phyloP scores from a whole-genome alignment of 1,139 yeast species.

The Martiniozyma asiatica region DNA sequence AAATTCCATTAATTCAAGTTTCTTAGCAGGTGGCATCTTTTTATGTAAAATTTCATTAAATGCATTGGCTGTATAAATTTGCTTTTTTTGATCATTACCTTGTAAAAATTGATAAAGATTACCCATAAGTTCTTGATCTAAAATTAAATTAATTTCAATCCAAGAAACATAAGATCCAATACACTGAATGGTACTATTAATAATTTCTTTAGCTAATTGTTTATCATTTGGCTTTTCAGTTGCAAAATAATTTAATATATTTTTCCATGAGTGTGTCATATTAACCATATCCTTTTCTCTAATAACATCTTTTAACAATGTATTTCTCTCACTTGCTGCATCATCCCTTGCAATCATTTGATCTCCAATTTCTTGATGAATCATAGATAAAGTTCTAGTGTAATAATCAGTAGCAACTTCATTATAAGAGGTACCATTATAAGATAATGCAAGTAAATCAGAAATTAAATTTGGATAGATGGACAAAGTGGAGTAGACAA shows the following conservation, averaged over 20 bases:
- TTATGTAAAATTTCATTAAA: constrained; percentile 74
- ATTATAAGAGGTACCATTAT: constrained; percentile 23
- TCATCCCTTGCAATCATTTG: constrained; percentile 65
- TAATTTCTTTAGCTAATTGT: constrained; percentile 31
- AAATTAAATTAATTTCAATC: constrained; percentile 81
- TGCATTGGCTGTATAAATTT: constrained; percentile 58
- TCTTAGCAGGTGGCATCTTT: constrained; percentile 85
- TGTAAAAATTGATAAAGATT: constrained; percentile 52
- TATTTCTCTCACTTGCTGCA: constrained; percentile 52
- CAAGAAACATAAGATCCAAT: constrained; percentile 86
- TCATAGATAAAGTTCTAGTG: constrained; percentile 56
- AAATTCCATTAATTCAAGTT: constrained; percentile 61
- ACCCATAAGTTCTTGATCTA: constrained; percentile 52
- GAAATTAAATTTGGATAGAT: constrained; percentile 58
- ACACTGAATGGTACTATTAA: constrained; percentile 49
- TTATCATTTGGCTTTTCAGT: constrained; percentile 11
- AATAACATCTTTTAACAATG: constrained; percentile 66
- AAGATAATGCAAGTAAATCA: constrained; percentile 40
- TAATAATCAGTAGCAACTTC: constrained; percentile 63
- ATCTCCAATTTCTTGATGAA: constrained; percentile 91
- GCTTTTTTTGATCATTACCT: constrained; percentile 23
- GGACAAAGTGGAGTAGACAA: constrained; percentile 51
- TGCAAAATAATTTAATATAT: constrained; percentile 31
- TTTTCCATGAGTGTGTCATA: constrained; percentile 61
- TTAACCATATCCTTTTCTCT: constrained; percentile 62